Percentiles rank a stretch among this genome's conserved stretches.
These are phyloP conservation scores for Malus sylvestris DNA, from an alignment of 306 rosid genomes.

Conservation along the genomic window DNA sequence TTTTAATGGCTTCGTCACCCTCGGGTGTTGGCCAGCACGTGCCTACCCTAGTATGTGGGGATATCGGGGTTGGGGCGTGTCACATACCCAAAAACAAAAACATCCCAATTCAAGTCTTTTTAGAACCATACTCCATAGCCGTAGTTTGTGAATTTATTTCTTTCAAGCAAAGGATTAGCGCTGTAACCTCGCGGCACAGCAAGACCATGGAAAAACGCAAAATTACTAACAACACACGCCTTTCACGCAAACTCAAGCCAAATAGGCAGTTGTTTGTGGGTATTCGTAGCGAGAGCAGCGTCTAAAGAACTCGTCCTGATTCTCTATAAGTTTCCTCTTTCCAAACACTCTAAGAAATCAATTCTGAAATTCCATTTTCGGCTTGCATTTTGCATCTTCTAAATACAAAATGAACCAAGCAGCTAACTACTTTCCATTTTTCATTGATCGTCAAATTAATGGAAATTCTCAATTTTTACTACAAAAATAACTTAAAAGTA, in stretches of 20 bases:
- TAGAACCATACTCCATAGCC: background rate
- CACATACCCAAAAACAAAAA: background rate
- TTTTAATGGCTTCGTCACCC: no score
- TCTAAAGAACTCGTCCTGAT: background rate
- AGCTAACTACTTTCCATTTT: slow-evolving; percentile 1
- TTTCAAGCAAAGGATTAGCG: background rate
- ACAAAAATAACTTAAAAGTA: background rate
- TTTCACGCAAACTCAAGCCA: background rate
- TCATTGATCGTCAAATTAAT: background rate
- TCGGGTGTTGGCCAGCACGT: no score
- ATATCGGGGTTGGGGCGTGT: no score
- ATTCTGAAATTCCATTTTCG: background rate
- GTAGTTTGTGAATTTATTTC: background rate
- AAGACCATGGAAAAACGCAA: background rate
- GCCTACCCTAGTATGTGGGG: no score
- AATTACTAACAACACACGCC: background rate
- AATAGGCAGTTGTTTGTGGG: background rate
- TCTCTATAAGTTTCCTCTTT: background rate
- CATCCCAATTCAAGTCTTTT: background rate
- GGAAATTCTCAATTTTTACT: background rate
- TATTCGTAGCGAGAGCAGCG: background rate
- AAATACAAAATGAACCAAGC: background rate
- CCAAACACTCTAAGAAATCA: background rate
- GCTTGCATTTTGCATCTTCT: background rate
- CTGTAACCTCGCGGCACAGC: background rate